phyloP scores from a whole-genome alignment of 768 basidiomycete species.

The Trametes cingulata region DNA sequence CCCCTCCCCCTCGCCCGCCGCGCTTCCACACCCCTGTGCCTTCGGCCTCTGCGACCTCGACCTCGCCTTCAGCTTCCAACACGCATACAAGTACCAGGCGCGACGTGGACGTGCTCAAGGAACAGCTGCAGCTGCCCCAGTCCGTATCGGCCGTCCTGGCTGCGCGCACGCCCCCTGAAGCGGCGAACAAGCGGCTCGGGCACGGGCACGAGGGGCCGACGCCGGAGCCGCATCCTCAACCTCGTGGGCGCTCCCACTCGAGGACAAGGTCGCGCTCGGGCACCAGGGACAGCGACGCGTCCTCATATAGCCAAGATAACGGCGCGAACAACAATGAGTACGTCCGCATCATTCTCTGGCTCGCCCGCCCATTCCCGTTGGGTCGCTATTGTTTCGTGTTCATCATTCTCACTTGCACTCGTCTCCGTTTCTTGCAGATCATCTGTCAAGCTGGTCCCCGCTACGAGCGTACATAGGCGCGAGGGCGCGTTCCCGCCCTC shows the following conservation, averaged over 20 bases:
- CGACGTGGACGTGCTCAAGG: slow-evolving; percentile 59
- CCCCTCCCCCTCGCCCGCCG: slow-evolving; percentile 63
- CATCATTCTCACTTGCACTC: no score
- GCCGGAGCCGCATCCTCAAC: background rate
- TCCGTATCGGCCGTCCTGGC: slow-evolving; percentile 42
- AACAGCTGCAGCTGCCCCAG: slow-evolving; percentile 58
- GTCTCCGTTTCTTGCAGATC: slow-evolving; percentile 3
- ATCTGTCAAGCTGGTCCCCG: slow-evolving; percentile 17
- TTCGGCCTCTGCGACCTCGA: background rate
- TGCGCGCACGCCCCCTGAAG: slow-evolving; percentile 30
- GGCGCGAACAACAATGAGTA: slow-evolving; percentile 27
- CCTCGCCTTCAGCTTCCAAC: no score
- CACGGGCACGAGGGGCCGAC: background rate
- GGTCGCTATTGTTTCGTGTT: background rate
- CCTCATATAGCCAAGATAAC: slow-evolving; percentile 13
- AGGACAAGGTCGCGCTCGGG: slow-evolving; percentile 4
- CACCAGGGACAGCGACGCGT: slow-evolving; percentile 11
- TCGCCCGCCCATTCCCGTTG: background rate
- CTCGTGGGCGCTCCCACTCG: no score
- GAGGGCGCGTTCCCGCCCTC: slow-evolving; percentile 71
- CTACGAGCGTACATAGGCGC: slow-evolving; percentile 38
- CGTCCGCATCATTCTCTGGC: background rate
- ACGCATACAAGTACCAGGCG: slow-evolving; percentile 15
- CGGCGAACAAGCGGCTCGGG: slow-evolving; percentile 11
- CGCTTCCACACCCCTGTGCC: slow-evolving; percentile 38